Evolutionary conservation across 495 filamentous ascomycete genomes (phyloP), one percentile per base, ranked within the genome.

Genomic region (Haplographium delicatum): DNA sequence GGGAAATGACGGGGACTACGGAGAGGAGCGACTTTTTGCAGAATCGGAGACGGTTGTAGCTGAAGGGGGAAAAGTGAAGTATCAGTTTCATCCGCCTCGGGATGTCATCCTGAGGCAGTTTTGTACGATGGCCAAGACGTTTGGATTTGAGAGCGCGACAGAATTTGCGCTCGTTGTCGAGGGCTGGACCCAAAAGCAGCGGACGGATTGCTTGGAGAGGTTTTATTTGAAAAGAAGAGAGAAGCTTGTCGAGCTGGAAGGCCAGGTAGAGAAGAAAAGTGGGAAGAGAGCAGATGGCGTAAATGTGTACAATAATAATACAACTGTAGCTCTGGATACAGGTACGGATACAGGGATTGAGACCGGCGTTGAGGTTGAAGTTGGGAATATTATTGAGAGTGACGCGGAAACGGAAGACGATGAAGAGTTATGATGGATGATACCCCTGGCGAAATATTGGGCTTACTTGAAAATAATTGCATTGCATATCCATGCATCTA

Each of bases 121-220:
- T 57, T 94, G 89, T 64, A 84, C 80, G 16, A 96, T 96, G 88
- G 88, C 89, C 6, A 75, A 73, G 60, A 75, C 74, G 35, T 86
- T 89, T 67, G 88, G 88, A 31, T 95, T 89, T 63, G 64, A 72
- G 5, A 81, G 80, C 68, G 82, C 81, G 5, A 85, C 80, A 5
- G 87, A 95, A 56, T 98, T 98, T 77, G 94, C 91, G 38, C 74
- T 96, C 37, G 85, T 89, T 7, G 93, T 98, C 10, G 93, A 98
- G 67, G 80, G 85, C 22, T 93, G 89, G 90, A 95, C 88, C 50
- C 89, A 91, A 69, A 87, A 83, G 59, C 78, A 94, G 68, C 64
- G 93, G 62, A 73, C 86, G 58, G 79, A 82, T 44, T 89, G 81
- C 65, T 72, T 98, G 50, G 88, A 95, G 44, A 70, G 66, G 30